phyloP scores from a whole-genome alignment of 208 protist species.

The Vickermania spadyakhi region DNA sequence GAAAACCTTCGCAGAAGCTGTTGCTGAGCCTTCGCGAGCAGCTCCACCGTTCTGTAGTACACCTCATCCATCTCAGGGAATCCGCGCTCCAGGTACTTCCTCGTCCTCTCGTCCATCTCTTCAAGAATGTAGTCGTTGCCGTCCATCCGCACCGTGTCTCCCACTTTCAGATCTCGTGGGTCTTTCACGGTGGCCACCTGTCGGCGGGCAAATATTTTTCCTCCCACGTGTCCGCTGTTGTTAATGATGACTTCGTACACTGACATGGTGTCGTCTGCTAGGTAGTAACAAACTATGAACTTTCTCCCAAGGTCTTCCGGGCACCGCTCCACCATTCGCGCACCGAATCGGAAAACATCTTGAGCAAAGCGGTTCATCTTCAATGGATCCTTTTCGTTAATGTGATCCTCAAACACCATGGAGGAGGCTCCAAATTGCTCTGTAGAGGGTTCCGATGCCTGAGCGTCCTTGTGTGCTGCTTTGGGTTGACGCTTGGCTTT shows the following conservation, averaged over 20 bases:
- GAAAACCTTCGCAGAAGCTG: constrained; percentile 55
- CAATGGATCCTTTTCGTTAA: constrained; percentile 55
- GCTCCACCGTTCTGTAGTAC: constrained; percentile 54
- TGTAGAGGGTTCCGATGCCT: too few relatives aligned
- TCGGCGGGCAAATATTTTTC: constrained; percentile 85
- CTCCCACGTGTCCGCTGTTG: constrained; percentile 93
- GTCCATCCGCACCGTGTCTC: constrained; percentile 43
- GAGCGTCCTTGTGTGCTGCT: constrained; percentile 1
- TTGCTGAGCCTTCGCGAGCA: constrained; percentile 51
- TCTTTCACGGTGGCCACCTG: constrained; percentile 43
- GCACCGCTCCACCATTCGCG: constrained; percentile 35
- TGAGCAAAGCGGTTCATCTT: constrained; percentile 81
- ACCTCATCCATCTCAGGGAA: constrained; percentile 62
- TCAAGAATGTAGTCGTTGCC: constrained; percentile 52
- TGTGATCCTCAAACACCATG: constrained; percentile 59
- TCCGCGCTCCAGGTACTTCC: constrained; percentile 59
- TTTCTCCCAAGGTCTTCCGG: constrained; percentile 49
- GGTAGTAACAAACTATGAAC: constrained; percentile 91
- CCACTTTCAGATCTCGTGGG: constrained; percentile 59
- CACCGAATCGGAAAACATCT: constrained; percentile 89
- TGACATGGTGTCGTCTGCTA: constrained; percentile 93
- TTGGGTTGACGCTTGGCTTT: constrained; percentile 3
- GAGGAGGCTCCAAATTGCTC: constrained; percentile 45
- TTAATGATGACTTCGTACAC: constrained; percentile 83
- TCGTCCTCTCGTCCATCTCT: constrained; percentile 70